Evolutionary conservation across 805 yeast genomes (phyloP).

Genomic region (Metschnikowia cubensis): DNA sequence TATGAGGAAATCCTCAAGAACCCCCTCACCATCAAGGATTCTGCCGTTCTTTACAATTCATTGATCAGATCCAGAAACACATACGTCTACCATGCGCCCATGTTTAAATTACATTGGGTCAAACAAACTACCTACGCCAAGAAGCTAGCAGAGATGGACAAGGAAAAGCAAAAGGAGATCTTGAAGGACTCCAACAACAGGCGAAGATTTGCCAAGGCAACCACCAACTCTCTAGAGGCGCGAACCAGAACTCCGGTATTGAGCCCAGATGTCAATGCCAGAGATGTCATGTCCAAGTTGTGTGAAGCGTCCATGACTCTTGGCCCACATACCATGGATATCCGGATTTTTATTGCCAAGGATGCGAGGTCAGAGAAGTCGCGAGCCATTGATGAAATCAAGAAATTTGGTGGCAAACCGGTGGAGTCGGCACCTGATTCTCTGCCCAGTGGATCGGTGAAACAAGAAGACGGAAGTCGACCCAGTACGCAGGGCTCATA

Average conservation of each 20-base stretch:
- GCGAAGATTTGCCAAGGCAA: conserved; percentile 19
- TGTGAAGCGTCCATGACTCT: conserved; percentile 68
- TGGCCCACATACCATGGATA: conserved; percentile 82
- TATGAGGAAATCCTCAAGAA: conserved; percentile 49
- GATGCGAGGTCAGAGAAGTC: conserved; percentile 65
- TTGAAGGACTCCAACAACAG: conserved; percentile 14
- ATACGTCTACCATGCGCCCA: conserved; percentile 54
- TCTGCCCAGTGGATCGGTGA: not conserved
- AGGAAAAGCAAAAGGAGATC: conserved; percentile 21
- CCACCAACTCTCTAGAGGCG: conserved; percentile 17
- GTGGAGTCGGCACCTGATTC: not conserved
- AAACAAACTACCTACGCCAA: conserved; percentile 58
- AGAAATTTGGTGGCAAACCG: conserved; percentile 10
- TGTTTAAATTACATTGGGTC: conserved; percentile 80
- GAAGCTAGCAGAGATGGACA: conserved; percentile 36
- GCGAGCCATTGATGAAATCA: conserved; percentile 27
- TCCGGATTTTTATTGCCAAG: conserved; percentile 76
- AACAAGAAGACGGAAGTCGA: not conserved
- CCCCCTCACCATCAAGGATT: conserved; percentile 67
- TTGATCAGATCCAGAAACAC: conserved; percentile 65
- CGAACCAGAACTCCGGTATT: conserved; percentile 31
- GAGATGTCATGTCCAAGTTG: conserved; percentile 86
- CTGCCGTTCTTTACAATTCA: conserved; percentile 69
- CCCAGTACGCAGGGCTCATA: not conserved
- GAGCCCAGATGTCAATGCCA: conserved; percentile 46